Percentiles rank a stretch among this genome's conserved stretches.
These are phyloP conservation scores for Jaenimonas drosophilae DNA, from an alignment of 208 protist genomes.

Conservation along the genomic window DNA sequence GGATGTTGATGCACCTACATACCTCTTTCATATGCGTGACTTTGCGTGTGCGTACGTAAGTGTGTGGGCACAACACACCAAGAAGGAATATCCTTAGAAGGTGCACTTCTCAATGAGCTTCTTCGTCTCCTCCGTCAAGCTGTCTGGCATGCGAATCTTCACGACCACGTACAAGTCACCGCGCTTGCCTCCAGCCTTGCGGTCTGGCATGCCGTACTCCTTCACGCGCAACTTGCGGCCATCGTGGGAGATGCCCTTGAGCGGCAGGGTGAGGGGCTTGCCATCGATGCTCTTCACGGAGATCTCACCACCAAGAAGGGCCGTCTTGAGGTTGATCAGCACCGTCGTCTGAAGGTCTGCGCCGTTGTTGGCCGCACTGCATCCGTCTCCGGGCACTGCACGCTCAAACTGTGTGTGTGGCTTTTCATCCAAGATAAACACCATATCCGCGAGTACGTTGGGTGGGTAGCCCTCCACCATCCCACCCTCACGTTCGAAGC, in stretches of 20 bases:
- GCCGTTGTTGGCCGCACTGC: no score
- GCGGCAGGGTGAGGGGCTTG: slow-evolving; percentile 26
- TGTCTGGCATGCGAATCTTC: slow-evolving; percentile 68
- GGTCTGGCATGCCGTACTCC: slow-evolving; percentile 62
- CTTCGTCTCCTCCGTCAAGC: slow-evolving; percentile 62
- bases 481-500: slow-evolving; percentile 85
- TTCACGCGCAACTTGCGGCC: slow-evolving; percentile 62
- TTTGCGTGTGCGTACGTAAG: no score
- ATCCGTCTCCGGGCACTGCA: no score
- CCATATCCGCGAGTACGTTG: slow-evolving; percentile 91
- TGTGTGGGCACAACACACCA: no score
- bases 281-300: slow-evolving; percentile 60
- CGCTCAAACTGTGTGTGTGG: slow-evolving; percentile 87
- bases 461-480: slow-evolving; percentile 76
- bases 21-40: no score
- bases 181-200: slow-evolving; percentile 51
- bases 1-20: no score
- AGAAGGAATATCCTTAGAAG: slow-evolving; percentile 62
- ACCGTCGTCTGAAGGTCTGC: slow-evolving; percentile 77
- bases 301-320: slow-evolving; percentile 69
- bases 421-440: slow-evolving; percentile 94
- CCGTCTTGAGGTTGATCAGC: slow-evolving; percentile 77
- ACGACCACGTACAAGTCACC: slow-evolving; percentile 76
- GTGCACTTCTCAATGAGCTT: slow-evolving; percentile 69
- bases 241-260: slow-evolving; percentile 68